A percentile compares a stretch with the other conserved stretches of the same genome.
Conservation (phyloP, 345 rosid genomes). For the Arabidopsis arenosa region DNA sequence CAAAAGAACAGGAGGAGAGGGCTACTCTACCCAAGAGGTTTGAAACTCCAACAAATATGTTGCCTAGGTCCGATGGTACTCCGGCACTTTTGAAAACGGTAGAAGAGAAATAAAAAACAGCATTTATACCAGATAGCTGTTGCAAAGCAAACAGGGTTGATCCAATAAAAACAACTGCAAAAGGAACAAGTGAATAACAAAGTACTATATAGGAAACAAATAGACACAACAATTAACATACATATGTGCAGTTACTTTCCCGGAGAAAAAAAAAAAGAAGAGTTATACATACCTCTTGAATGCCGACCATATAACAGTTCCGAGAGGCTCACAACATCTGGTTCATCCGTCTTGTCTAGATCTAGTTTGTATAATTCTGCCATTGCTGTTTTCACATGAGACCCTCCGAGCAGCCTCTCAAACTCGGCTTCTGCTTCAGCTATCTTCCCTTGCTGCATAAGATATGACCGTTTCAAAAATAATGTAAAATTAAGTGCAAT, state of each 20-base stretch:
- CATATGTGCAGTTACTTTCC: conserved; percentile 25
- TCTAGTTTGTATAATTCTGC: conserved; percentile 77
- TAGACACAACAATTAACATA: conserved; percentile 5
- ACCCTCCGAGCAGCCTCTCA: conserved; percentile 81
- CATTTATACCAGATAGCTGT: conserved; percentile 99
- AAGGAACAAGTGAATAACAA: conserved; percentile 78
- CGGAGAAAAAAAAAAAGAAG: neutral
- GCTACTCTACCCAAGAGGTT: conserved; percentile 70
- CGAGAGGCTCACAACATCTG: conserved; percentile 63
- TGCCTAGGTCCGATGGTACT: conserved; percentile 81
- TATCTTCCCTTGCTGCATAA: conserved; percentile 76
- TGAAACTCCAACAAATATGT: conserved; percentile 73
- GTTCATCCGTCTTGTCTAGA: conserved; percentile 71
- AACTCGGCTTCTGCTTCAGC: conserved; percentile 87
- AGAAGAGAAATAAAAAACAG: conserved; percentile 97
- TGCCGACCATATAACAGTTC: conserved; percentile 84
- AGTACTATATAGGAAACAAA: conserved; percentile 49
- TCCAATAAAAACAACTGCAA: conserved; percentile 99
- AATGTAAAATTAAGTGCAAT: neutral
- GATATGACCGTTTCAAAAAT: conserved; percentile 22
- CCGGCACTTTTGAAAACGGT: conserved; percentile 96
- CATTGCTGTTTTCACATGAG: conserved; percentile 82
- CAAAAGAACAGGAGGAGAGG: conserved; percentile 21
- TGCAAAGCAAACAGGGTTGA: conserved; percentile 99
- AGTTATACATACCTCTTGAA: conserved; percentile 68